Percentiles rank a stretch among this genome's conserved stretches.
Evolutionary conservation across 352 stramenopile genomes (phyloP).

Genomic region (Globisporangium cederbergense): DNA sequence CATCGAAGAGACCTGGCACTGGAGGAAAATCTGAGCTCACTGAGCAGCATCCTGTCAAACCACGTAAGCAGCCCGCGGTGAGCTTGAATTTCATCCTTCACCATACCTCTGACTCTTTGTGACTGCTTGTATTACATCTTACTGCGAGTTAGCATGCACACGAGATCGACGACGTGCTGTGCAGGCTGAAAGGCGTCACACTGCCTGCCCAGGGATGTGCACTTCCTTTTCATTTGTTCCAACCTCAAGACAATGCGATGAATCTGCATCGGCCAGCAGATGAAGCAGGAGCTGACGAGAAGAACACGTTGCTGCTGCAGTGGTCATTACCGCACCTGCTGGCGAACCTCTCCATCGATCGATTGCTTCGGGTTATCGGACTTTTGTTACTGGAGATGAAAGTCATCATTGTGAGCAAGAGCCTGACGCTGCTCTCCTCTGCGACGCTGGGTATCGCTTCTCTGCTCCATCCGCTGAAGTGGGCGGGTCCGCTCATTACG

Average conservation of each 20-base stretch:
- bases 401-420: conserved; percentile 45
- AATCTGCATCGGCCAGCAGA: conserved; percentile 27
- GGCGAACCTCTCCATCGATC: conserved; percentile 31
- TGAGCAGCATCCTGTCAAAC: conserved; percentile 40
- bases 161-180: conserved; percentile 31
- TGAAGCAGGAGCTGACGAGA: conserved; percentile 35
- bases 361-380: conserved; percentile 37
- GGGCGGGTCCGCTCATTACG: conserved; percentile 50
- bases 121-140: not conserved
- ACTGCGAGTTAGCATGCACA: conserved; percentile 29
- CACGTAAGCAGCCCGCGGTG: conserved; percentile 19
- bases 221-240: conserved; percentile 21
- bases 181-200: conserved; percentile 19
- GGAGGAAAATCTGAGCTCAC: conserved; percentile 6
- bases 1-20: conserved; percentile 11
- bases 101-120: not conserved
- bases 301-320: conserved; percentile 35
- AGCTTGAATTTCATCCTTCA: not conserved
- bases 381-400: conserved; percentile 52
- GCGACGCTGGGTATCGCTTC: conserved; percentile 37
- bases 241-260: conserved; percentile 15
- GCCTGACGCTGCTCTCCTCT: conserved; percentile 39
- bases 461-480: conserved; percentile 41
- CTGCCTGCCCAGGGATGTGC: conserved; percentile 23
- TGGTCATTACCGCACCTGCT: conserved; percentile 44